Conservation (phyloP, 345 rosid species). For the Salix koriyanagi region DNA sequence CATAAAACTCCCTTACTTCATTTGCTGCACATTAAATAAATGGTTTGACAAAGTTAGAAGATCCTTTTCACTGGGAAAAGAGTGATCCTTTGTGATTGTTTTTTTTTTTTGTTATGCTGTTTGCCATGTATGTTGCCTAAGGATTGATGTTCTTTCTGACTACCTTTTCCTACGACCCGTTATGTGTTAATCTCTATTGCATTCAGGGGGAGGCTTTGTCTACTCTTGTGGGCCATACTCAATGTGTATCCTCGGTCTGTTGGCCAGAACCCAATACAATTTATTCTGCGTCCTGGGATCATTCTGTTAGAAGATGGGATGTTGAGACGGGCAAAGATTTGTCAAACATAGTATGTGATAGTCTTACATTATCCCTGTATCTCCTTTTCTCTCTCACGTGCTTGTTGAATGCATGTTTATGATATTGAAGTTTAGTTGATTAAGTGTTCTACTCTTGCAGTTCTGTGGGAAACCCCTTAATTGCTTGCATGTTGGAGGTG, state of each 20-base stretch:
- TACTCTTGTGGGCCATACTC: conserved; percentile 86
- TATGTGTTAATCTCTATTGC: not conserved
- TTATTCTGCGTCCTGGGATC: conserved; percentile 94
- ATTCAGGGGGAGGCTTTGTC: conserved; percentile 71
- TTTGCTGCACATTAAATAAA: not conserved
- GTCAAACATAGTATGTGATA: conserved; percentile 50
- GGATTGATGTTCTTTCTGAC: not conserved
- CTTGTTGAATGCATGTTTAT: not conserved
- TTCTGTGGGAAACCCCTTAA: conserved; percentile 78
- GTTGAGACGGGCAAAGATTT: conserved; percentile 75
- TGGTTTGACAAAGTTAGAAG: not conserved
- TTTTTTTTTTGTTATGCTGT: not conserved
- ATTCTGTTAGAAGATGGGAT: conserved; percentile 88
- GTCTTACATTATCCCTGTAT: conserved; percentile 14
- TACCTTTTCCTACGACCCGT: not conserved
- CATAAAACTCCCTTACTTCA: not conserved
- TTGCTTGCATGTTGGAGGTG: conserved; percentile 86
- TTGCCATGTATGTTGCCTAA: not conserved
- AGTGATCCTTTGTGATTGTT: not conserved
- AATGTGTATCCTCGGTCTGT: conserved; percentile 72
- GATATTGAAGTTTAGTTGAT: conserved; percentile 4
- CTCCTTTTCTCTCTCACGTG: conserved; percentile 1
- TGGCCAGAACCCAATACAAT: conserved; percentile 76
- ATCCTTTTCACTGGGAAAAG: not conserved
- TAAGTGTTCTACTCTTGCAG: conserved; percentile 33